A percentile compares a stretch with the other conserved stretches of the same genome.
Evolutionary conservation across 192 early-diverging fungal genomes (phyloP).

Genomic region (Entophlyctis luteolus): DNA sequence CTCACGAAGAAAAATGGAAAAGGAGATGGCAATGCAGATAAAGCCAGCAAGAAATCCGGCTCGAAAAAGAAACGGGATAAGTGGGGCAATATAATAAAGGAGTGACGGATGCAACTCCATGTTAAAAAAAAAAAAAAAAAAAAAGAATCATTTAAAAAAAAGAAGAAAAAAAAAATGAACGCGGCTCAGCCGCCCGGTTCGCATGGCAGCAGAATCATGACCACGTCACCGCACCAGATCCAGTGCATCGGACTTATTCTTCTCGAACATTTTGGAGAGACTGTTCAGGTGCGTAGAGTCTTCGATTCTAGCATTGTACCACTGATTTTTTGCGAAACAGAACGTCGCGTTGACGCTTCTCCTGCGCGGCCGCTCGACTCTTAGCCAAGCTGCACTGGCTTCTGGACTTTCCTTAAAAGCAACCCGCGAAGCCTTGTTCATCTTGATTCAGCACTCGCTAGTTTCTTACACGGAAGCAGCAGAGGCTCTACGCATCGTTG

Average conservation of each 20-base stretch:
- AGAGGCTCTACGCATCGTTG: slow-evolving; percentile 56
- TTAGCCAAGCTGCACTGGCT: slow-evolving; percentile 48
- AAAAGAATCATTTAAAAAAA: too few species aligned
- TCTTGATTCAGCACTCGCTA: slow-evolving; percentile 84
- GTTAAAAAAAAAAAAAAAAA: too few species aligned
- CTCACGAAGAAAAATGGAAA: neutral
- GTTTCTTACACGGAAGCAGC: slow-evolving; percentile 63
- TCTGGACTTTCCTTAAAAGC: slow-evolving; percentile 46
- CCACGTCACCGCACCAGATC: neutral
- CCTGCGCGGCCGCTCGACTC: slow-evolving; percentile 63
- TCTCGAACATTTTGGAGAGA: slow-evolving; percentile 15
- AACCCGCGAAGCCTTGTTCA: slow-evolving; percentile 69
- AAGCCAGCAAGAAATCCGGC: slow-evolving; percentile 2
- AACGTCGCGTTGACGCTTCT: slow-evolving; percentile 58
- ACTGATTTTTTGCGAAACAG: slow-evolving; percentile 29
- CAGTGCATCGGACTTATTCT: slow-evolving; percentile 5
- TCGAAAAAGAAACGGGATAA: slow-evolving; percentile 22
- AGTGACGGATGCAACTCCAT: too few species aligned
- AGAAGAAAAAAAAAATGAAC: too few species aligned
- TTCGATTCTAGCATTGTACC: neutral
- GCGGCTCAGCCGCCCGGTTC: too few species aligned
- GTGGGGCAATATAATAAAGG: slow-evolving; percentile 17
- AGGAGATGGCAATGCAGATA: neutral
- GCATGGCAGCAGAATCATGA: too few species aligned
- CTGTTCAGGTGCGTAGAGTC: neutral